Conservation (phyloP, 768 basidiomycete species). For the Hydnomerulius pinastri region DNA sequence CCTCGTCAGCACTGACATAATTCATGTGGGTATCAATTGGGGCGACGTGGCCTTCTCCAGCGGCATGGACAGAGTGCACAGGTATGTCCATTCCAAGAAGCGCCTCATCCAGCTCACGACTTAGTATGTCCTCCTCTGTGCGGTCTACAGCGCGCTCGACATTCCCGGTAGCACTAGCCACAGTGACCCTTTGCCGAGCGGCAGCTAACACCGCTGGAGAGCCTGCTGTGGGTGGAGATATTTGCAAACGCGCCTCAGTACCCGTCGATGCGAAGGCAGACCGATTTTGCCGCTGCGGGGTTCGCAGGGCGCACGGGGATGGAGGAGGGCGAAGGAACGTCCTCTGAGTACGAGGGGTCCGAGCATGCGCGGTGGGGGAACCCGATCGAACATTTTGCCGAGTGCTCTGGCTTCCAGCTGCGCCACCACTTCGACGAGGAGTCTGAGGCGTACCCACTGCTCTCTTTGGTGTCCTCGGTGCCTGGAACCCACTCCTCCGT, state of each 20-base stretch:
- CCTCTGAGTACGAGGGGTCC: constrained; percentile 19
- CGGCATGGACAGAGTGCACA: constrained; percentile 39
- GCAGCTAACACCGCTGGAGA: too few relatives aligned
- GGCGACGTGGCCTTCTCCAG: constrained; percentile 33
- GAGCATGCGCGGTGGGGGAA: constrained; percentile 12
- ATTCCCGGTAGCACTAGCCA: background rate
- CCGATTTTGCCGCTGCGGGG: constrained; percentile 1
- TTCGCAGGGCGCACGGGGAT: constrained; percentile 21
- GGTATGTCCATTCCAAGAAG: constrained; percentile 48
- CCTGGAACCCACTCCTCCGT: constrained; percentile 8
- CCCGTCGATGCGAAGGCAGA: background rate
- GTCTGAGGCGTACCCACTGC: constrained; percentile 11
- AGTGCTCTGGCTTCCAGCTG: background rate
- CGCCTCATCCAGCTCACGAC: constrained; percentile 39
- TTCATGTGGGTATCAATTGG: constrained; percentile 8
- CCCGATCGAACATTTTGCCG: background rate
- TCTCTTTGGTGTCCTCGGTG: constrained; percentile 16
- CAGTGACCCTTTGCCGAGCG: too few relatives aligned
- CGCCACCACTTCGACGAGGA: constrained; percentile 3
- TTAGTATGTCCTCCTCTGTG: constrained; percentile 27
- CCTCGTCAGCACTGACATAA: background rate
- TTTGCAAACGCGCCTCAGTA: background rate
- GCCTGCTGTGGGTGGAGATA: too few relatives aligned
- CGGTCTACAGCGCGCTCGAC: constrained; percentile 23
- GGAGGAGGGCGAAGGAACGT: constrained; percentile 28